phyloP scores from a whole-genome alignment of 2,329 filamentous ascomycete species.

The Penicillium sp. region DNA sequence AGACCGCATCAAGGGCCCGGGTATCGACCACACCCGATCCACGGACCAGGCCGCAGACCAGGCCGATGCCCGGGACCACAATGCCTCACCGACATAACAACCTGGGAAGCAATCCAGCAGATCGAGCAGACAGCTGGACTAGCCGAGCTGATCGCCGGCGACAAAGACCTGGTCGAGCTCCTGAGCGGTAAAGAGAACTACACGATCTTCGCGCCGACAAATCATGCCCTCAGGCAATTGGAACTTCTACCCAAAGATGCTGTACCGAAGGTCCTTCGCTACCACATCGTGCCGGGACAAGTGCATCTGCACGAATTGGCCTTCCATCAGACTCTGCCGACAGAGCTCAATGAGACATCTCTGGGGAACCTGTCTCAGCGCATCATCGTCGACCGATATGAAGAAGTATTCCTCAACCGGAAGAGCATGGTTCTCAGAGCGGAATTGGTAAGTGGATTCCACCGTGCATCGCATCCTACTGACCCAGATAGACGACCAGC shows the following conservation, averaged over 20 bases:
- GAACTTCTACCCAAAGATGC: slow-evolving; percentile 54
- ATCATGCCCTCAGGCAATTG: slow-evolving; percentile 71
- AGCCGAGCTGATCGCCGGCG: slow-evolving; percentile 71
- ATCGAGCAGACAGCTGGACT: slow-evolving; percentile 78
- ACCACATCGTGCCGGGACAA: slow-evolving; percentile 69
- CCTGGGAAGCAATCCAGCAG: slow-evolving; percentile 77
- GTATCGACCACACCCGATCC: neutral
- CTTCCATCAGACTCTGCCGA: slow-evolving; percentile 72
- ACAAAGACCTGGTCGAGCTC: slow-evolving; percentile 68
- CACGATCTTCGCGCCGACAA: slow-evolving; percentile 79
- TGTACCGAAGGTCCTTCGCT: slow-evolving; percentile 72
- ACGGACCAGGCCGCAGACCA: neutral
- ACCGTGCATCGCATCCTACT: neutral
- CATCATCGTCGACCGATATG: slow-evolving; percentile 65
- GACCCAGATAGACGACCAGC: slow-evolving; percentile 58
- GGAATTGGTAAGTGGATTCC: slow-evolving; percentile 62
- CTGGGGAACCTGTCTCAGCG: slow-evolving; percentile 70
- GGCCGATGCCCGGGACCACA: slow-evolving; percentile 30
- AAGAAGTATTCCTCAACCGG: slow-evolving; percentile 74
- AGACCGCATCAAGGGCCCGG: neutral
- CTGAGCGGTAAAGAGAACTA: slow-evolving; percentile 72
- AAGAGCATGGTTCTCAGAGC: slow-evolving; percentile 69
- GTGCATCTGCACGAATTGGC: slow-evolving; percentile 66
- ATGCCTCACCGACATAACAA: slow-evolving; percentile 63
- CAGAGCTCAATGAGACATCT: slow-evolving; percentile 58